phyloP scores from a whole-genome alignment of 2,329 filamentous ascomycete genomes.

The Periconia sp. region DNA sequence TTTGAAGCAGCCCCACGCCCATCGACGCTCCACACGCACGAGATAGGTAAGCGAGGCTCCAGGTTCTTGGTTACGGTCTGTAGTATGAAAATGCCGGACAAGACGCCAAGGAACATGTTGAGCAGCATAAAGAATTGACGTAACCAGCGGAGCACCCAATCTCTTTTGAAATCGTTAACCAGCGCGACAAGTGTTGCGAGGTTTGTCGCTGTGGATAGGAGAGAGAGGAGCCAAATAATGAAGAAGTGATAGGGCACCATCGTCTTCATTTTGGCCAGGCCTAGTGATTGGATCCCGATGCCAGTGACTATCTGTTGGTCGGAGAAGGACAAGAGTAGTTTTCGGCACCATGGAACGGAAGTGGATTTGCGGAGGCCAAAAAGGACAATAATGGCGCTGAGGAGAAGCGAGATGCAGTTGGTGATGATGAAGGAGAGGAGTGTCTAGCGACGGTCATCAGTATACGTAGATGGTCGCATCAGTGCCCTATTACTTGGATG shows the following conservation, averaged over 20 bases:
- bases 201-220: conserved; percentile 67
- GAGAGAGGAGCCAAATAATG: conserved; percentile 68
- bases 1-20: conserved; percentile 43
- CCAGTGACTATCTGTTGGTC: conserved; percentile 71
- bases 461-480: neutral
- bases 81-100: conserved; percentile 60
- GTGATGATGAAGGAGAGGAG: conserved; percentile 69
- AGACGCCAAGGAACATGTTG: conserved; percentile 61
- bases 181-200: conserved; percentile 66
- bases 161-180: conserved; percentile 65
- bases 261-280: conserved; percentile 59
- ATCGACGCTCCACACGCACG: conserved; percentile 59
- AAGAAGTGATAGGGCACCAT: conserved; percentile 72
- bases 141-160: conserved; percentile 68
- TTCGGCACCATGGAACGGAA: conserved; percentile 58
- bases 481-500: neutral
- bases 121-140: conserved; percentile 67
- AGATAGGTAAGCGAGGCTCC: conserved; percentile 59
- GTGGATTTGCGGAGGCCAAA: conserved; percentile 54
- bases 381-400: conserved; percentile 60
- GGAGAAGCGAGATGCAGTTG: conserved; percentile 57
- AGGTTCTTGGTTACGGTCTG: conserved; percentile 57
- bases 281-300: conserved; percentile 68
- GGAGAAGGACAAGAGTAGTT: conserved; percentile 65
- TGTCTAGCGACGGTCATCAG: conserved; percentile 37